phyloP scores from a whole-genome alignment of 306 rosid species.

The Vicia sativa region DNA sequence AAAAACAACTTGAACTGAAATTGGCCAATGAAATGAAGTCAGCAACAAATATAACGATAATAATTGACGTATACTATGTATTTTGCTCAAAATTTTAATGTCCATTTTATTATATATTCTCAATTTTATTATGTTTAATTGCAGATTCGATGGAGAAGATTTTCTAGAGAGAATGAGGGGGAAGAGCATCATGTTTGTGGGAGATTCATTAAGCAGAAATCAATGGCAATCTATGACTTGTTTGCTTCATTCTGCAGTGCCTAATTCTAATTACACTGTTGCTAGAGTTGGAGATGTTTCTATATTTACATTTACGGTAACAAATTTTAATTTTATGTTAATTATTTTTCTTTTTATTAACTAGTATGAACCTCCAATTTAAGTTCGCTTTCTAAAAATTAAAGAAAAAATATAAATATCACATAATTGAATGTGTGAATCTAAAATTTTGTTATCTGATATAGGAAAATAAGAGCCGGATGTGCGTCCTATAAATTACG shows the following conservation, averaged over 20 bases:
- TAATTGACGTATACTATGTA: neutral
- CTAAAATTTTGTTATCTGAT: no score
- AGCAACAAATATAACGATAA: slow-evolving; percentile 15
- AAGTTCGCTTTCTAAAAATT: no score
- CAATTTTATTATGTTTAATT: neutral
- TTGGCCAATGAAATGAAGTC: slow-evolving; percentile 14
- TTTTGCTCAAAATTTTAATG: no score
- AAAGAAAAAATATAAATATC: no score
- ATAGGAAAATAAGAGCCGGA: no score
- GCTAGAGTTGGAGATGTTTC: slow-evolving; percentile 64
- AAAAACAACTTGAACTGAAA: slow-evolving; percentile 15
- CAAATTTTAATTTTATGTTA: no score
- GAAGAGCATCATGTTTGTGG: slow-evolving; percentile 86
- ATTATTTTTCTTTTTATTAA: no score
- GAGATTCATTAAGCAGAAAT: slow-evolving; percentile 84
- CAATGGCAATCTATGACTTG: slow-evolving; percentile 95
- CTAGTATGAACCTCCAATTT: no score
- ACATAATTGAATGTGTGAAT: no score
- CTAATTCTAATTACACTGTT: slow-evolving; percentile 53
- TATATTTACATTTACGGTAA: slow-evolving; percentile 64
- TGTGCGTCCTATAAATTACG: no score
- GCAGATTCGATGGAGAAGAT: slow-evolving; percentile 66
- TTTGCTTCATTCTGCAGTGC: slow-evolving; percentile 67
- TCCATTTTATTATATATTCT: no score
- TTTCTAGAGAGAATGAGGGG: slow-evolving; percentile 68